phyloP scores from a whole-genome alignment of 2,329 filamentous ascomycete species.

The Penicillium sp. region DNA sequence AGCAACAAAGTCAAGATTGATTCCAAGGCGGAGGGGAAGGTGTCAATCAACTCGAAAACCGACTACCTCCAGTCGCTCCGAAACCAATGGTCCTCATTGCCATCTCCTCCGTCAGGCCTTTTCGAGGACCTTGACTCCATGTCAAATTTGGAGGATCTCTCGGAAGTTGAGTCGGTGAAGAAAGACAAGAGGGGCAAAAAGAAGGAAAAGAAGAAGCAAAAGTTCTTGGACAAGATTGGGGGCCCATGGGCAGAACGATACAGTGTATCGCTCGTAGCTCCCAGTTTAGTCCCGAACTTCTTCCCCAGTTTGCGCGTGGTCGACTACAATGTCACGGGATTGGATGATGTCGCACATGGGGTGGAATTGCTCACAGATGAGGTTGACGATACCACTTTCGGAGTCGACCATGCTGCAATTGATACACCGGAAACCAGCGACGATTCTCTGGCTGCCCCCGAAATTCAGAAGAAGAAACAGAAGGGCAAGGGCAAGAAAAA shows the following conservation, averaged over 20 bases:
- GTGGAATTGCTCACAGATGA: conserved; percentile 15
- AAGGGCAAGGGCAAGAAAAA: conserved; percentile 51
- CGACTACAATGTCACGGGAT: conserved; percentile 85
- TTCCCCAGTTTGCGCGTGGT: conserved; percentile 87
- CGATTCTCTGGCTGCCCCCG: not conserved
- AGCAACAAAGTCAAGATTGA: conserved; percentile 69
- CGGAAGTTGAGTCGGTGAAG: conserved; percentile 24
- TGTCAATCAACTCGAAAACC: conserved; percentile 66
- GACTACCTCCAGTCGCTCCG: conserved; percentile 80
- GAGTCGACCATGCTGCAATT: not conserved
- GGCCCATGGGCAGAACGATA: conserved; percentile 84
- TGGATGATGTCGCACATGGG: conserved; percentile 57
- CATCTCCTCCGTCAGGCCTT: conserved; percentile 49
- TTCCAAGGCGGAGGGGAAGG: conserved; percentile 41
- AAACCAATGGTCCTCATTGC: conserved; percentile 73
- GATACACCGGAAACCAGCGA: not conserved
- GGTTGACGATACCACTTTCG: conserved; percentile 3
- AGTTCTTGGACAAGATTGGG: conserved; percentile 67
- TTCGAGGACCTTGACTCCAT: conserved; percentile 15
- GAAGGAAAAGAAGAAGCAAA: conserved; percentile 49
- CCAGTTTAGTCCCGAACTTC: conserved; percentile 90
- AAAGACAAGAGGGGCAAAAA: conserved; percentile 52
- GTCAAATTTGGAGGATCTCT: conserved; percentile 7
- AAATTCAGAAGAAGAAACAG: conserved; percentile 37
- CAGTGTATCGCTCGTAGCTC: conserved; percentile 74